A percentile compares a stretch with the other conserved stretches of the same genome.
These are phyloP conservation scores for Penicillium egyptiacum DNA, from an alignment of 495 filamentous ascomycete species.

Conservation along the genomic window DNA sequence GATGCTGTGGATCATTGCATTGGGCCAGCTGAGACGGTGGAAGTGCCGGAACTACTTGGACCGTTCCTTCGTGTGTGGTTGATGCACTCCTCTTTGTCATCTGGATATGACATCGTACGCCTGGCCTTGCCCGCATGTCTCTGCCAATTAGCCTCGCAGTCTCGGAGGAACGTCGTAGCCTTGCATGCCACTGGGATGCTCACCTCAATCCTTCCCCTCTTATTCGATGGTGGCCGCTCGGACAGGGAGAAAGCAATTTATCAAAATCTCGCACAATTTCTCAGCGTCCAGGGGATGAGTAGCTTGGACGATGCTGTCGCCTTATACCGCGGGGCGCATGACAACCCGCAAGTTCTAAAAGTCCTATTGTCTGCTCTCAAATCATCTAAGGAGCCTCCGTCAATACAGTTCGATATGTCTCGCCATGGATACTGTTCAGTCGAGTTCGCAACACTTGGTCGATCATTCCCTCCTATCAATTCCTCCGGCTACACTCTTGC, in stretches of 20 bases:
- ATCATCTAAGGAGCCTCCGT: constrained; percentile 70
- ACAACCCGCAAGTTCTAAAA: constrained; percentile 59
- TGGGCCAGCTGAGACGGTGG: constrained; percentile 43
- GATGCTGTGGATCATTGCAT: constrained; percentile 36
- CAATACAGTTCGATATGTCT: constrained; percentile 92
- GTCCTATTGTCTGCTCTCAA: constrained; percentile 75
- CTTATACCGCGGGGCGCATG: constrained; percentile 65
- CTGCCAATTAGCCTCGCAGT: constrained; percentile 51
- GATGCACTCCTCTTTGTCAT: constrained; percentile 28
- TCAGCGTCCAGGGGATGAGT: constrained; percentile 61
- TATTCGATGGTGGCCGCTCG: constrained; percentile 55
- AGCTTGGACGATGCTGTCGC: constrained; percentile 75
- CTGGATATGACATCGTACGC: constrained; percentile 30
- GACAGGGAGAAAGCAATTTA: constrained; percentile 57
- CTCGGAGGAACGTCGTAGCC: constrained; percentile 71
- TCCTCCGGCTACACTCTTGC: constrained; percentile 85
- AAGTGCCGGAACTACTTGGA: constrained; percentile 42
- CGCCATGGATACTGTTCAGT: constrained; percentile 83
- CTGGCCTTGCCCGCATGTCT: constrained; percentile 45
- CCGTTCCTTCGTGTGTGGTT: constrained; percentile 46
- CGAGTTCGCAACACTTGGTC: constrained; percentile 79
- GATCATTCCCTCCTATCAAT: constrained; percentile 73
- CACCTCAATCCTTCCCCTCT: constrained; percentile 64
- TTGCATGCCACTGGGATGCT: constrained; percentile 78
- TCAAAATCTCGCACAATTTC: constrained; percentile 43